These are phyloP conservation scores for Pseudozyma flocculosa DNA, from an alignment of 1,284 basidiomycete genomes.

Conservation along the genomic window DNA sequence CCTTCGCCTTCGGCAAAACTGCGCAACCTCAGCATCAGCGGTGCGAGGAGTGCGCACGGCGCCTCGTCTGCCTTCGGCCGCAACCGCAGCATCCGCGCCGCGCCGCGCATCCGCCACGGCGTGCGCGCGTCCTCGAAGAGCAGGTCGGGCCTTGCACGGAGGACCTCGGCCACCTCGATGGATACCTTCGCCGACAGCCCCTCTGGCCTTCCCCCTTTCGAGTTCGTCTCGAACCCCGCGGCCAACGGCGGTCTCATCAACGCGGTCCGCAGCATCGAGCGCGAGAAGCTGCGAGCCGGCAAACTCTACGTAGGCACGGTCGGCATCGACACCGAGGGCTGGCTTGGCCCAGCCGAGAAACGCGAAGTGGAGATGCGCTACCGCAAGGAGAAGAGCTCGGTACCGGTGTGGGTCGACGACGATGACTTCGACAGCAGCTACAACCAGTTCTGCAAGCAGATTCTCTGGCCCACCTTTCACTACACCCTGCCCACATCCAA, in stretches of 20 bases:
- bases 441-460: constrained; percentile 85
- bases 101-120: constrained; percentile 7
- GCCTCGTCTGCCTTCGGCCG: constrained; percentile 33
- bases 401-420: constrained; percentile 75
- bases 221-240: constrained; percentile 51
- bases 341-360: constrained; percentile 55
- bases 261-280: constrained; percentile 50
- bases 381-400: constrained; percentile 64
- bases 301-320: constrained; percentile 54
- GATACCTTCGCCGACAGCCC: constrained; percentile 20
- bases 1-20: constrained; percentile 22
- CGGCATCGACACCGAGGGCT: constrained; percentile 44
- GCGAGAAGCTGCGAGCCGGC: constrained; percentile 39
- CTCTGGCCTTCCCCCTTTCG: constrained; percentile 32
- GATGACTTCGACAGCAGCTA: constrained; percentile 70
- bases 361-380: constrained; percentile 68
- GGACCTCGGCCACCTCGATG: constrained; percentile 32
- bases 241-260: constrained; percentile 57
- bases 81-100: constrained; percentile 22
- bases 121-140: constrained; percentile 25
- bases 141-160: constrained; percentile 22
- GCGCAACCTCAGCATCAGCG: neutral
- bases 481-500: constrained; percentile 81
- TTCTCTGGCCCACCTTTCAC: constrained; percentile 83
- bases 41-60: neutral